Base-by-base conservation (phyloP, 768 basidiomycete species). In the Trametes cinnabarina region DNA sequence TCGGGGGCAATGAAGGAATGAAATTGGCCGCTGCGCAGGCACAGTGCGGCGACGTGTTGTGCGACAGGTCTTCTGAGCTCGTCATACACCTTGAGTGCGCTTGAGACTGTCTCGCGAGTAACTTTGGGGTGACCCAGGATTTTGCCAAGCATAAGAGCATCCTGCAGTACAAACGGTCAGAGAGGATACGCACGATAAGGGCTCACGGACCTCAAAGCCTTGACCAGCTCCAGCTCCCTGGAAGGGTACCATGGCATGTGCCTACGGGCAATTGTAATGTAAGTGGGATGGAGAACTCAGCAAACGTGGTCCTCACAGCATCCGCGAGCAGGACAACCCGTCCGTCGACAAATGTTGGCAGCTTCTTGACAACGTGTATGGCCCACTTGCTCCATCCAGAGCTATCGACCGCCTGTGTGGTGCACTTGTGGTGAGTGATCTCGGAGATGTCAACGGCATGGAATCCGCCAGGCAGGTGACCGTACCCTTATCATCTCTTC, bases 261-360 rank as follows among this genome's bases (percentile, higher is more conserved):
- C 57, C 55, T 62, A n/a, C n/a, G 43, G 5, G 37, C 15, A 5
- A 39, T 39, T 15, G 17, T 14, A n/a, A 39, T 15, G n/a, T 15
- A 4, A 39, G 37, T n/a, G n/a, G n/a, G n/a, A n/a, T n/a, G n/a
- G n/a, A n/a, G n/a, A n/a, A n/a, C n/a, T n/a, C n/a, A n/a, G n/a
- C n/a, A n/a, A n/a, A n/a, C n/a, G n/a, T n/a, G n/a, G n/a, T n/a
- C n/a, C 73, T 52, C 58, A 81, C 79, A 6, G 82, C 75, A 58
- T 84, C 82, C 22, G 81, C 83, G 3, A 79, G 65, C 11, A 85
- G 67, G 7, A 74, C 77, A 3, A 82, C 75, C 3, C 69, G 67
- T 11, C 72, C 74, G 19, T 66, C 64, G 1, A 74, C 74, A 58
- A 73, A 81, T 7, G 68, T 67, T 0, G 75, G 71, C 15, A 83